Evolutionary conservation across 2,329 filamentous ascomycete genomes (phyloP).

Genomic region (Periconia sp.): DNA sequence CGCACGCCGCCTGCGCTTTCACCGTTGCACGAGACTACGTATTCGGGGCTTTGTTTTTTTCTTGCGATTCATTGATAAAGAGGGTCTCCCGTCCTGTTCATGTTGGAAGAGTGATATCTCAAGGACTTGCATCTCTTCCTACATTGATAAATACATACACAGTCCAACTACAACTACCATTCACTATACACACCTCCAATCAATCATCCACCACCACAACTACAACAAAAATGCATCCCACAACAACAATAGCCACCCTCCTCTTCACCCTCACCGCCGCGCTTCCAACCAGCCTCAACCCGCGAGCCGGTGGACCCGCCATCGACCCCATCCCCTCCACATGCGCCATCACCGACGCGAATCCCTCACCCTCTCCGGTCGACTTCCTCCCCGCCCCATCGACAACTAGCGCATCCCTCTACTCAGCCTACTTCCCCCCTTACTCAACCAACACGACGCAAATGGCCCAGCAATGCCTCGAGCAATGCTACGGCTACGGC

Average conservation of each 20-base stretch:
- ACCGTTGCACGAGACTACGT: no score
- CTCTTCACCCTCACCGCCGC: constrained; percentile 4
- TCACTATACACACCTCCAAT: no score
- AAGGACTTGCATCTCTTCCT: no score
- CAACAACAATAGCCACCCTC: constrained; percentile 1
- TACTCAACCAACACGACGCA: constrained; percentile 26
- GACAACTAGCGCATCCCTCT: constrained; percentile 23
- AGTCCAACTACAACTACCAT: no score
- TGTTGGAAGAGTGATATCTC: no score
- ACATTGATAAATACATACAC: no score
- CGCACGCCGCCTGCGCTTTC: neutral
- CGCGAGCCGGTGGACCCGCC: constrained; percentile 40
- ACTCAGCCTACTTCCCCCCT: constrained; percentile 38
- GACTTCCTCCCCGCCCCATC: constrained; percentile 26
- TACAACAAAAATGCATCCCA: neutral
- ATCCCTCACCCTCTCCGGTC: constrained; percentile 20
- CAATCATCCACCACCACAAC: no score
- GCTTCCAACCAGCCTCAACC: constrained; percentile 1
- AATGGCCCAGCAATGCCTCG: constrained; percentile 36
- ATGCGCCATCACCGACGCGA: constrained; percentile 38
- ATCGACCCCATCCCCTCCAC: constrained; percentile 35
- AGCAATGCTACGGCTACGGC: constrained; percentile 48
- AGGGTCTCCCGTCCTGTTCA: no score
- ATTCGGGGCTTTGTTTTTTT: no score
- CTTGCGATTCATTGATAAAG: no score